A percentile compares a stretch with the other conserved stretches of the same genome.
phyloP scores from a whole-genome alignment of 2,329 filamentous ascomycete genomes.

The Diplodia seriata region DNA sequence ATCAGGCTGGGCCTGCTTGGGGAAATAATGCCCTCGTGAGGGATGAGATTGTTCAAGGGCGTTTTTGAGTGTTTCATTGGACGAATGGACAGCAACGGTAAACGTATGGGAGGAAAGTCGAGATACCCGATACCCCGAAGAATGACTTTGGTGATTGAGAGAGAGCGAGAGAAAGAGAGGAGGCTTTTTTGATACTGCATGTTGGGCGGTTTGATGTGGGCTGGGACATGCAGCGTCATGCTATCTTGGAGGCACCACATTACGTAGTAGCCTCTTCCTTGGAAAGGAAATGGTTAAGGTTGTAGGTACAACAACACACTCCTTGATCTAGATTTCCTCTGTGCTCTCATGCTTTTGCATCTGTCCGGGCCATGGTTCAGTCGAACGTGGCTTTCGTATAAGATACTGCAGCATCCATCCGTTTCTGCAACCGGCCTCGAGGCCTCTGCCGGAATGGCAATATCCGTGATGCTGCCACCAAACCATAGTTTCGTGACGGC shows the following conservation, averaged over 20 bases:
- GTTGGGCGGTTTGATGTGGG: conserved; percentile 15
- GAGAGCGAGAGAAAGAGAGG: background rate
- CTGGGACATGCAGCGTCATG: conserved; percentile 21
- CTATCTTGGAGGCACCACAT: background rate
- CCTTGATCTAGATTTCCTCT: background rate
- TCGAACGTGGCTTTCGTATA: background rate
- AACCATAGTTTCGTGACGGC: too few species aligned
- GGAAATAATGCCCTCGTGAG: background rate
- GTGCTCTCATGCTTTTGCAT: background rate
- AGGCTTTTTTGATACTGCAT: background rate
- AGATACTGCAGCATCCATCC: background rate
- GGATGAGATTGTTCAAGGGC: background rate
- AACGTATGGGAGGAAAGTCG: conserved; percentile 26
- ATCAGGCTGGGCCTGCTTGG: background rate
- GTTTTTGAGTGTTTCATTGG: conserved; percentile 11
- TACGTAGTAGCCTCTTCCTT: background rate
- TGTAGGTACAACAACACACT: conserved; percentile 8
- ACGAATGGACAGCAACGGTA: background rate
- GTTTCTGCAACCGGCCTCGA: background rate
- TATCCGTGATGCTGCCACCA: background rate
- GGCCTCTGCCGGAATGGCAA: background rate
- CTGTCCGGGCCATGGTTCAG: background rate
- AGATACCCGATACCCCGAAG: conserved; percentile 32
- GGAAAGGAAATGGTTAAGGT: background rate
- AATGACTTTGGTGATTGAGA: conserved; percentile 3